A percentile compares a stretch with the other conserved stretches of the same genome.
Evolutionary conservation across 2,329 filamentous ascomycete species (phyloP).

Genomic region (Knoxdaviesia proteae): DNA sequence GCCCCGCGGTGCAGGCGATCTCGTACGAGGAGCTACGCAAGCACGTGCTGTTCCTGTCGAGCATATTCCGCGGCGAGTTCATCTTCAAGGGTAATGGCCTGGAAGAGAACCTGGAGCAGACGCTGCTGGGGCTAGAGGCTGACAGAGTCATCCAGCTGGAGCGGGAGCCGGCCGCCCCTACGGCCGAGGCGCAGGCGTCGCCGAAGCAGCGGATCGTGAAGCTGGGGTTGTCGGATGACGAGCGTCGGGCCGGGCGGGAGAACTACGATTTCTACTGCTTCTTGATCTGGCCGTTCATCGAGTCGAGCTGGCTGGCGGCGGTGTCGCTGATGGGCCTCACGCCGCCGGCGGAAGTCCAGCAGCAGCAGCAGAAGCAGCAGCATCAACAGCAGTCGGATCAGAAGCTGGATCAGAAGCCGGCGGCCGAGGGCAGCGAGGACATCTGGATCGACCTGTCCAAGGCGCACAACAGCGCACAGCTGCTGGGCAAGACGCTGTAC

Average conservation of each 20-base stretch:
- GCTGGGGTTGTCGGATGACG: conserved; percentile 55
- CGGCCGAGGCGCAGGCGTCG: too few species aligned
- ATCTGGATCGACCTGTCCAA: conserved; percentile 57
- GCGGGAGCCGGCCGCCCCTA: conserved; percentile 20
- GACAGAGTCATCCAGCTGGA: conserved; percentile 58
- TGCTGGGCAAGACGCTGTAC: conserved; percentile 90
- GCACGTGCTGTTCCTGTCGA: conserved; percentile 77
- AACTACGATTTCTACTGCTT: conserved; percentile 99
- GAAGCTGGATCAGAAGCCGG: not conserved
- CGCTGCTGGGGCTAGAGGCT: conserved; percentile 53
- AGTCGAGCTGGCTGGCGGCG: conserved; percentile 79
- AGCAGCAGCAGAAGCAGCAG: not conserved
- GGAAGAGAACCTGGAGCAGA: conserved; percentile 58
- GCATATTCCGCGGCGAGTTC: conserved; percentile 88
- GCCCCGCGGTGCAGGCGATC: conserved; percentile 60
- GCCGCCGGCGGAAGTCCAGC: conserved; percentile 34
- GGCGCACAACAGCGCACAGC: conserved; percentile 61
- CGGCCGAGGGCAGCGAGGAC: conserved; percentile 25
- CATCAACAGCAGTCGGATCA: not conserved
- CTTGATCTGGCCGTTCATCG: conserved; percentile 94
- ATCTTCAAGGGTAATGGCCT: conserved; percentile 86
- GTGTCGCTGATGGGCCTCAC: conserved; percentile 74
- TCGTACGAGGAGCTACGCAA: conserved; percentile 49
- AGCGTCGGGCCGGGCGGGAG: conserved; percentile 63
- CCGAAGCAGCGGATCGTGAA: conserved; percentile 22